Conservation (phyloP, 805 yeast species). For the Blastobotrys attinorum region DNA sequence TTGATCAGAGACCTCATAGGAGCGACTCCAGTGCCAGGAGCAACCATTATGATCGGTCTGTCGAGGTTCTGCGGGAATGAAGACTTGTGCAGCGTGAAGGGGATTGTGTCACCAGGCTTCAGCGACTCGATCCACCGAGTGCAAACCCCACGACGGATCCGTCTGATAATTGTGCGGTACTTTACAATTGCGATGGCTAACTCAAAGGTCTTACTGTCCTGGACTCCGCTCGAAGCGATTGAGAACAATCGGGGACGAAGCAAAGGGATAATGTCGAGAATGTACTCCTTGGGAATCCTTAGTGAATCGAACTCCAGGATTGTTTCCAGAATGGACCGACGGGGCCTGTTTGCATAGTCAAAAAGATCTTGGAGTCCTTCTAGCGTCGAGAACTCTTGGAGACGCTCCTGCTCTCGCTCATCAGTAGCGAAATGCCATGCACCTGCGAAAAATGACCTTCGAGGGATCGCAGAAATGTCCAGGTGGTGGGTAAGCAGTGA, state of each 20-base stretch:
- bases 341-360: conserved; percentile 88
- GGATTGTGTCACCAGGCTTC: conserved; percentile 39
- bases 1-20: conserved; percentile 74
- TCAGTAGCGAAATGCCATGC: conserved; percentile 72
- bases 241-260: conserved; percentile 79
- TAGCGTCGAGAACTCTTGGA: conserved; percentile 60
- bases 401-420: conserved; percentile 64
- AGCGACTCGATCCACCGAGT: conserved; percentile 63
- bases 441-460: conserved; percentile 68
- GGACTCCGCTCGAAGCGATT: conserved; percentile 63
- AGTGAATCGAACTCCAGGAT: conserved; percentile 73
- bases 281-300: conserved; percentile 63
- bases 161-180: conserved; percentile 71
- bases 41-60: conserved; percentile 60
- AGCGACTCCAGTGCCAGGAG: conserved; percentile 96
- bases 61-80: conserved; percentile 34
- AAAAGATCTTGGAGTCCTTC: conserved; percentile 76
- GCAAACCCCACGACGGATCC: conserved; percentile 74
- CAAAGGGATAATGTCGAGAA: conserved; percentile 70
- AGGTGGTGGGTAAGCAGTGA: conserved; percentile 68
- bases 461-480: conserved; percentile 76
- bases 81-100: conserved; percentile 39
- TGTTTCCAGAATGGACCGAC: conserved; percentile 80
- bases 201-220: conserved; percentile 37
- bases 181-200: conserved; percentile 78